Percentiles rank a stretch among this genome's conserved stretches.
phyloP scores from a whole-genome alignment of 2,329 filamentous ascomycete species.

The Aschersonia sp. region DNA sequence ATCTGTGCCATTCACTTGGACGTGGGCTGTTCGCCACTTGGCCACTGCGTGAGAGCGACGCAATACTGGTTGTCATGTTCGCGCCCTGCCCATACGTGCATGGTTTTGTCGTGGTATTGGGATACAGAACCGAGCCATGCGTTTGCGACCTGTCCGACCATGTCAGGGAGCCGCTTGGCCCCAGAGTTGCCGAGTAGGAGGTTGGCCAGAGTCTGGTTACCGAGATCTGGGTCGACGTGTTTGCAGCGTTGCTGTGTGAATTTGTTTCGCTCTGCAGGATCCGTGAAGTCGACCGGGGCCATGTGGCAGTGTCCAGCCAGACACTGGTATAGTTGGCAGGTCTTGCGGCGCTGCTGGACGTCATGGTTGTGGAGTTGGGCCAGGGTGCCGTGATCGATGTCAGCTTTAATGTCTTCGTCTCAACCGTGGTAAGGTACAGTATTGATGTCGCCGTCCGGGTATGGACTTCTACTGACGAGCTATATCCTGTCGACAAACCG shows the following conservation, averaged over 20 bases:
- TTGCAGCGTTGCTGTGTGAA: background rate
- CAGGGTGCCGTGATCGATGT: background rate
- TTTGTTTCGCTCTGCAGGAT: background rate
- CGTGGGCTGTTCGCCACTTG: background rate
- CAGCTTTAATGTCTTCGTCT: background rate
- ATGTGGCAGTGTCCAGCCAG: background rate
- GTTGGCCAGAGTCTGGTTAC: background rate
- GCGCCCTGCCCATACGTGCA: background rate
- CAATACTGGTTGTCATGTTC: background rate
- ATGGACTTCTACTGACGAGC: background rate
- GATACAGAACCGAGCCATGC: background rate
- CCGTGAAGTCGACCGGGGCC: background rate
- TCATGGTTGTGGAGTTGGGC: background rate
- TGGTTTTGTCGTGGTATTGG: background rate
- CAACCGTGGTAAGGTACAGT: background rate
- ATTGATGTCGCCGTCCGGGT: background rate
- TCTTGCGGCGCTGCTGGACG: background rate
- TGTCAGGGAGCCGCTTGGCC: conserved; percentile 4
- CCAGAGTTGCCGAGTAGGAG: conserved; percentile 10
- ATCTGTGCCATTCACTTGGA: background rate
- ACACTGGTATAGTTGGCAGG: background rate
- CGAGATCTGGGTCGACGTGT: background rate
- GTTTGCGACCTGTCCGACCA: background rate
- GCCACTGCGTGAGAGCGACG: background rate
- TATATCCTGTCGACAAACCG: background rate